Base-by-base conservation (phyloP, 2,329 filamentous ascomycete species). In the Aureobasidium musti region DNA sequence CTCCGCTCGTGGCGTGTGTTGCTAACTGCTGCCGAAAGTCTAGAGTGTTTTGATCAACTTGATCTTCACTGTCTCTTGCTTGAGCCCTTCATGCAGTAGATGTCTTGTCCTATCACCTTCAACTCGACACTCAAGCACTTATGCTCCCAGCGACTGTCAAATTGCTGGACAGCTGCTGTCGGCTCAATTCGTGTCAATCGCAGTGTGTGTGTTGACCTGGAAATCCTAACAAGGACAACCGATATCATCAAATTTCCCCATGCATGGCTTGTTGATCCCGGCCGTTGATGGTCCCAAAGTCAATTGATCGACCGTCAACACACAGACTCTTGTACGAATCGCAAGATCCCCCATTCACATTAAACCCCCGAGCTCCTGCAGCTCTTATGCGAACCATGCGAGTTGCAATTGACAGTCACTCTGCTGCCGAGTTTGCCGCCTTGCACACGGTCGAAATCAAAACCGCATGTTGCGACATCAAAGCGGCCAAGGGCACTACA, bases 161-260 rank as follows among this genome's bases (percentile, higher is more conserved):
- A 19, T 2, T 21, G 19, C 19, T n/a, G 19, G 6, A 13, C 43
- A 61, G 13, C 43, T 61, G 28, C 5, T 49, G 30, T 14, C 43
- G 19, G 28, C 57, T 47, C 35, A 10, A 35, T n/a, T n/a, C 17
- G 30, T 8, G 43, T 43, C 23, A 41, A 21, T 17, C n/a, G 47
- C 43, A 37, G 28, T 33, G 19, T 41, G 28, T 33, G 19, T 41
- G 57, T 37, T 19, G 43, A 19, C 14, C 13, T 30, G 23, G 59
- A 21, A 39, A 39, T 35, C 21, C 33, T 14, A 52, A 37, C 57
- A 49, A 50, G 28, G 45, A 41, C 43, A 52, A 35, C 28, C 43
- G 47, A 47, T 28, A 26, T 61, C 56, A 41, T 52, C 59, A 63
- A 63, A 63, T 63, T 63, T 63, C 59, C 45, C 59, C 59, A 63